Evolutionary conservation across 805 yeast species (phyloP).

Genomic region (Candida ortonii): DNA sequence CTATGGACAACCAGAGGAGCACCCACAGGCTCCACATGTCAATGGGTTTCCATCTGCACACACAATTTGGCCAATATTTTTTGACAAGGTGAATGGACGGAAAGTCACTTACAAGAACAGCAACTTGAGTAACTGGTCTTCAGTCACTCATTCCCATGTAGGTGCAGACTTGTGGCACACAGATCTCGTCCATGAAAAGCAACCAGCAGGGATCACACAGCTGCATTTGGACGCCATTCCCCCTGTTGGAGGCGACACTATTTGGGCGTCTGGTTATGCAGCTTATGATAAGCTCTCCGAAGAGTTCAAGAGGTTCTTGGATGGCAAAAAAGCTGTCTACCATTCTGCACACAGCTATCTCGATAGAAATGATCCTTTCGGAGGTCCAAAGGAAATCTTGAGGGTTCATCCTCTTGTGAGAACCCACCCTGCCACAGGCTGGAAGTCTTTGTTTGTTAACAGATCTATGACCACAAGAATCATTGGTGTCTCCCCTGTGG

Average conservation of each 20-base stretch:
- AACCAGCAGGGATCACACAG: constrained; percentile 55
- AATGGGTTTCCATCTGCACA: constrained; percentile 36
- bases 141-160: constrained; percentile 6
- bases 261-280: constrained; percentile 54
- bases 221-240: constrained; percentile 51
- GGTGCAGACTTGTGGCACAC: constrained; percentile 43
- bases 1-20: constrained; percentile 42
- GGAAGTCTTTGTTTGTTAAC: constrained; percentile 56
- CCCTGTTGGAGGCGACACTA: constrained; percentile 51
- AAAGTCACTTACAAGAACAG: constrained; percentile 17
- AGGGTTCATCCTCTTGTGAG: constrained; percentile 60
- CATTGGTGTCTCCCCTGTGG: constrained; percentile 49
- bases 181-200: constrained; percentile 48
- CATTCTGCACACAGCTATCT: constrained; percentile 38
- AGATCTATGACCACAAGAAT: constrained; percentile 48
- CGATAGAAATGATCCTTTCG: constrained; percentile 41
- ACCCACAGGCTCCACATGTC: constrained; percentile 33
- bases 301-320: constrained; percentile 46
- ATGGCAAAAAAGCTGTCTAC: constrained; percentile 47
- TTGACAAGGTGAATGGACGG: constrained; percentile 25
- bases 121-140: constrained; percentile 17
- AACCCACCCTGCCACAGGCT: constrained; percentile 65
- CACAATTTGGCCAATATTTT: constrained; percentile 40
- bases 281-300: constrained; percentile 55
- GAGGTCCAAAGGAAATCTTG: constrained; percentile 45